Percentiles rank a stretch among this genome's conserved stretches.
These are phyloP conservation scores for Zygotorulaspora mrakii DNA, from an alignment of 1,139 yeast species.

Conservation along the genomic window DNA sequence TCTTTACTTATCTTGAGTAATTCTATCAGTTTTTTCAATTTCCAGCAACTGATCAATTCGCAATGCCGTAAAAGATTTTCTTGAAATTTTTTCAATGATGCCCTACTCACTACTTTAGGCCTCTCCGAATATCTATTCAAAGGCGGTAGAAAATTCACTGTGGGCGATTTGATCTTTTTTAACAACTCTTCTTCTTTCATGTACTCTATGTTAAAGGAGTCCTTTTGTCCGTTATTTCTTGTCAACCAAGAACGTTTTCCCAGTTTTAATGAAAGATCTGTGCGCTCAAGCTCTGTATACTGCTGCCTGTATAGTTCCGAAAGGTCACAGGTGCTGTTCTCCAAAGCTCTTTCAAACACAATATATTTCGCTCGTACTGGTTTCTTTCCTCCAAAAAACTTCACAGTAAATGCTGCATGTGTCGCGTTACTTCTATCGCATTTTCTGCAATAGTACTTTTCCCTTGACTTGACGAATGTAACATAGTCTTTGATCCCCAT, in stretches of 20 bases:
- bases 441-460: conserved; percentile 12
- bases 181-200: background rate
- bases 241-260: too few species aligned
- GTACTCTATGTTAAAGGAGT: too few species aligned
- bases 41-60: conserved; percentile 7
- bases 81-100: conserved; percentile 5
- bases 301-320: conserved; percentile 9
- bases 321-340: background rate
- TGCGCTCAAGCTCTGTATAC: conserved; percentile 4
- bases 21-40: conserved; percentile 7
- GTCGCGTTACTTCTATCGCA: conserved; percentile 10
- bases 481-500: conserved; percentile 8
- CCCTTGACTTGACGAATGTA: conserved; percentile 10
- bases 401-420: conserved; percentile 13
- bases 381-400: conserved; percentile 5
- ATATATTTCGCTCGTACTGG: conserved; percentile 9
- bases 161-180: background rate
- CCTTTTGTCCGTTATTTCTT: too few species aligned
- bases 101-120: background rate
- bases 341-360: conserved; percentile 9
- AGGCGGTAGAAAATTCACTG: too few species aligned
- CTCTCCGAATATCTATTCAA: background rate
- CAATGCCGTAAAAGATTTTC: conserved; percentile 7
- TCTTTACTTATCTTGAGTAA: conserved; percentile 2
- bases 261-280: background rate